These are phyloP conservation scores for Citrullus colocynthis DNA, from an alignment of 306 rosid genomes.

Conservation along the genomic window DNA sequence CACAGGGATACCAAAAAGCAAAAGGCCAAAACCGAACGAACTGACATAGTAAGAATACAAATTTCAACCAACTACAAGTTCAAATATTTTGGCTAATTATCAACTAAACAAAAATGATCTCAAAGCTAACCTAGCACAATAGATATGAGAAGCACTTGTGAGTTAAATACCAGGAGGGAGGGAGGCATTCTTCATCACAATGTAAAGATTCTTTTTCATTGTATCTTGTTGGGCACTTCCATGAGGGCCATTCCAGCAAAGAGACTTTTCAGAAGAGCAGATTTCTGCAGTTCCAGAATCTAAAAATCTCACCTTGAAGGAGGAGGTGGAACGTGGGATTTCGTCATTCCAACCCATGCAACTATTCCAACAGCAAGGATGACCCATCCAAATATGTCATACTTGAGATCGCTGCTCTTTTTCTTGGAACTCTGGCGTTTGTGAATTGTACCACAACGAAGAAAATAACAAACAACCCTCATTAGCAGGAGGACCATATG, in stretches of 20 bases:
- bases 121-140: neutral
- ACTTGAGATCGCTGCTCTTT: constrained; percentile 50
- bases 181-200: neutral
- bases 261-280: neutral
- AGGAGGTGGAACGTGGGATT: constrained; percentile 52
- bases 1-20: neutral
- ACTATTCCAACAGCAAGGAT: constrained; percentile 64
- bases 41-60: neutral
- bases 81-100: neutral
- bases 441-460: neutral
- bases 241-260: constrained; percentile 12
- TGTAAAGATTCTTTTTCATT: neutral
- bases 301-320: constrained; percentile 39
- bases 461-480: neutral
- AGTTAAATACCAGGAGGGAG: neutral
- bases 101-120: neutral
- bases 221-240: neutral
- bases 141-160: neutral
- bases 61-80: neutral
- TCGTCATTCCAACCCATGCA: constrained; percentile 66
- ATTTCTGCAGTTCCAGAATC: neutral
- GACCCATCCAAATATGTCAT: constrained; percentile 77
- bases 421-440: constrained; percentile 40
- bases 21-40: neutral
- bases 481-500: neutral